Evolutionary conservation across 768 basidiomycete genomes (phyloP).

Genomic region (Pulveroboletus sp.): DNA sequence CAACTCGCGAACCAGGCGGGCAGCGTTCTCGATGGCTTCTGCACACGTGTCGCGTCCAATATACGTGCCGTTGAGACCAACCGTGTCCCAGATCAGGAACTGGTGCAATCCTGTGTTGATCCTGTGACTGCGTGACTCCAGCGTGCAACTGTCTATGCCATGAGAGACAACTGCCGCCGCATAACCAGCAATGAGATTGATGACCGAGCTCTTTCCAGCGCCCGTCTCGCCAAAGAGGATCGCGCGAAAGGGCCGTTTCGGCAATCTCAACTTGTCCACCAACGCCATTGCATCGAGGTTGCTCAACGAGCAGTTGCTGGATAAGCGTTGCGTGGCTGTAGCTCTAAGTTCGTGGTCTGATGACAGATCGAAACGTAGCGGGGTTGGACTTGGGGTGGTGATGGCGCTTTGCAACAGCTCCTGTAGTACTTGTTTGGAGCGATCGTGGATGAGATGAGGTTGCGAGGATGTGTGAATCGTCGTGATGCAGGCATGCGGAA

Average conservation of each 20-base stretch:
- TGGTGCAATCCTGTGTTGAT: constrained; percentile 16
- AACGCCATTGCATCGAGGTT: constrained; percentile 9
- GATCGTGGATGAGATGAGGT: not conserved
- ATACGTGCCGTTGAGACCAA: constrained; percentile 25
- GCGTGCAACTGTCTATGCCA: constrained; percentile 32
- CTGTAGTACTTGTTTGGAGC: constrained; percentile 13
- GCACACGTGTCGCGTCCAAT: constrained; percentile 3
- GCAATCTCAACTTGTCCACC: constrained; percentile 10
- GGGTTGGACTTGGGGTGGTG: constrained; percentile 1
- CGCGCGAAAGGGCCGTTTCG: constrained; percentile 23
- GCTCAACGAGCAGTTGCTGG: constrained; percentile 10
- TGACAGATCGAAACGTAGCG: constrained; percentile 16
- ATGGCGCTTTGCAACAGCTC: constrained; percentile 8
- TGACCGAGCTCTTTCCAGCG: constrained; percentile 38
- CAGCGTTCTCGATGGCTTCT: constrained; percentile 25
- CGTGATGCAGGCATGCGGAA: constrained; percentile 20
- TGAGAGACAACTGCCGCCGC: constrained; percentile 24
- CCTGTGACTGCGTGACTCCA: constrained; percentile 24
- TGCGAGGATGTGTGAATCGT: constrained; percentile 3
- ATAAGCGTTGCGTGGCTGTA: constrained; percentile 7
- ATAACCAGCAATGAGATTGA: constrained; percentile 36
- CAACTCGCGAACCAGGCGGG: constrained; percentile 29
- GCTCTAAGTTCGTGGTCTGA: constrained; percentile 3
- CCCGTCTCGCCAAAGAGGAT: constrained; percentile 42
- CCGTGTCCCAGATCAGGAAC: constrained; percentile 33